Conservation (phyloP, 2,329 filamentous ascomycete species). For the Cladosporium sp. region DNA sequence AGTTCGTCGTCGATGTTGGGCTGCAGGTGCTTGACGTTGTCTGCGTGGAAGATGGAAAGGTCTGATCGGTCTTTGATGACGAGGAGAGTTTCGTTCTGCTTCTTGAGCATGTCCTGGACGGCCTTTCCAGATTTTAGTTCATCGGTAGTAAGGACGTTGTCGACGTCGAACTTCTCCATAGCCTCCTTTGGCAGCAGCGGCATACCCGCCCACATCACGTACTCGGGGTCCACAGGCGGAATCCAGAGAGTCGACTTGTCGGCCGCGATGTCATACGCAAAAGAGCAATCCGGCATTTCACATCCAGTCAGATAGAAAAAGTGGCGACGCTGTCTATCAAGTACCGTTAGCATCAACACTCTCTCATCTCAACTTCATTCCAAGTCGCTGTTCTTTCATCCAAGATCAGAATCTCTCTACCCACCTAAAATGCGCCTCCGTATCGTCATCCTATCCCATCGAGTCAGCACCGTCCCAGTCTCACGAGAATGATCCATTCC, state of each 20-base stretch:
- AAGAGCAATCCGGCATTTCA: slow-evolving; percentile 73
- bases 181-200: slow-evolving; percentile 76
- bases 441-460: slow-evolving; percentile 68
- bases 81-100: slow-evolving; percentile 53
- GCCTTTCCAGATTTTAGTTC: slow-evolving; percentile 73
- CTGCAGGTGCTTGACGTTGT: slow-evolving; percentile 64
- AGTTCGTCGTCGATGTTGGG: slow-evolving; percentile 56
- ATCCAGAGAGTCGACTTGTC: slow-evolving; percentile 83
- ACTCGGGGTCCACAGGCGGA: slow-evolving; percentile 80
- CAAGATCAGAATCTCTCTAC: background rate
- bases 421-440: slow-evolving; percentile 74
- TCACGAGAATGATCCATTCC: too few species aligned
- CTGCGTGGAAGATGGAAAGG: slow-evolving; percentile 42
- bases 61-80: slow-evolving; percentile 72
- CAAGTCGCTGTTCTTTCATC: background rate
- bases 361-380: slow-evolving; percentile 6
- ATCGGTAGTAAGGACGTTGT: slow-evolving; percentile 50
- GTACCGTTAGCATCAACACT: background rate
- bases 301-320: slow-evolving; percentile 96
- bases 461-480: background rate
- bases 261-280: slow-evolving; percentile 74
- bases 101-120: slow-evolving; percentile 42
- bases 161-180: slow-evolving; percentile 52
- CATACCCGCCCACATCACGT: slow-evolving; percentile 94
- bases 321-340: slow-evolving; percentile 49